These are phyloP conservation scores for Taphrina pruni DNA, from an alignment of 1,139 yeast genomes.

Conservation along the genomic window DNA sequence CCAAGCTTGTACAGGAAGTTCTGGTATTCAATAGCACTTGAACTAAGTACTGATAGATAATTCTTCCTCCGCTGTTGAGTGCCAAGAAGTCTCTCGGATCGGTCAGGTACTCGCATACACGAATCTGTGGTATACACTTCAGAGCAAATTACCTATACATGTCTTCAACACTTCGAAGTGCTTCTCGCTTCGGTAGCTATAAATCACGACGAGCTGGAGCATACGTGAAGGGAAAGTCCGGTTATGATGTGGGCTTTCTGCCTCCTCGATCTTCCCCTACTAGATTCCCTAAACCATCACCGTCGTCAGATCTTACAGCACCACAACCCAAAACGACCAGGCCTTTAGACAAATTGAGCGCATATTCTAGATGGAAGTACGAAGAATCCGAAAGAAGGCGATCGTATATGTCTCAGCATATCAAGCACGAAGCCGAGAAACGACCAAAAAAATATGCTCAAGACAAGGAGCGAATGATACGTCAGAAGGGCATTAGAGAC, in stretches of 20 bases:
- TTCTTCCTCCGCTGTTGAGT: too few relatives aligned
- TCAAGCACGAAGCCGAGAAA: slow-evolving; percentile 7
- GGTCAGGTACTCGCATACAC: too few relatives aligned
- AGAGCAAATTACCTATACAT: background rate
- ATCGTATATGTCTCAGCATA: slow-evolving; percentile 22
- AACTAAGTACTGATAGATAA: too few relatives aligned
- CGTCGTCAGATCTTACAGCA: slow-evolving; percentile 22
- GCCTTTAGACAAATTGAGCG: background rate
- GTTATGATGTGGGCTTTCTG: slow-evolving; percentile 27
- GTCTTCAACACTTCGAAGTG: background rate
- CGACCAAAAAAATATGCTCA: slow-evolving; percentile 14
- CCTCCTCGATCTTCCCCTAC: slow-evolving; percentile 22
- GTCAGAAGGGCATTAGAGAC: slow-evolving; percentile 24
- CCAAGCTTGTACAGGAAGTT: too few relatives aligned
- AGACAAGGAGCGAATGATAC: slow-evolving; percentile 19
- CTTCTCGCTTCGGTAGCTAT: slow-evolving; percentile 7
- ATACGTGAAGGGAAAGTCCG: slow-evolving; percentile 25
- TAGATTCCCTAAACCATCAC: slow-evolving; percentile 19
- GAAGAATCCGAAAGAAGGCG: slow-evolving; percentile 25
- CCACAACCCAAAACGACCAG: slow-evolving; percentile 6
- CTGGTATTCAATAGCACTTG: too few relatives aligned
- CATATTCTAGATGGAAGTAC: slow-evolving; percentile 18
- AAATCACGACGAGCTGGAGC: slow-evolving; percentile 17
- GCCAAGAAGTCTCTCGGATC: too few relatives aligned
- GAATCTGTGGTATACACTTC: background rate